Evolutionary conservation across 495 filamentous ascomycete species (phyloP).

Genomic region (Jackrogersella minutella): DNA sequence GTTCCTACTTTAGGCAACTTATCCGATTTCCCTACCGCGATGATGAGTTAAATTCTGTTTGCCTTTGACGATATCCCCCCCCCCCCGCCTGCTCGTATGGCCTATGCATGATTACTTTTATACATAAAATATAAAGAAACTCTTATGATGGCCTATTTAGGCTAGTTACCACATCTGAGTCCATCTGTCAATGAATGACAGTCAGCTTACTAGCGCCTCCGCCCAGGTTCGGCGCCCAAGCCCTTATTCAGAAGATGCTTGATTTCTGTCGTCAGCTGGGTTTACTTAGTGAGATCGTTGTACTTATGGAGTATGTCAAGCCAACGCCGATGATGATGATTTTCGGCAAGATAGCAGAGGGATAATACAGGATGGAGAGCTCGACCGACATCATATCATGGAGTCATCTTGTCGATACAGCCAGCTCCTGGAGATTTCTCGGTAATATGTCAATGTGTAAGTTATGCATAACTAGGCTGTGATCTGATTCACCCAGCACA

Average conservation of each 20-base stretch:
- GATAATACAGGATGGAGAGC: constrained; percentile 16
- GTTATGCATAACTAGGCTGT: background rate
- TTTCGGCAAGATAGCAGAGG: background rate
- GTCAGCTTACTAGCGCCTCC: constrained; percentile 38
- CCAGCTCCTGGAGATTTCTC: constrained; percentile 33
- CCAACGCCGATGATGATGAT: background rate
- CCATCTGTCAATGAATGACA: background rate
- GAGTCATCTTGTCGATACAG: constrained; percentile 1
- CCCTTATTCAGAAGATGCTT: too few relatives aligned
- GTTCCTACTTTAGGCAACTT: constrained; percentile 35
- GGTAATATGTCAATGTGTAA: constrained; percentile 25
- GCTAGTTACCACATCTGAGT: constrained; percentile 27
- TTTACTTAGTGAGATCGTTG: background rate
- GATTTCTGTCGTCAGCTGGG: constrained; percentile 5
- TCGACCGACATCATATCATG: constrained; percentile 3
- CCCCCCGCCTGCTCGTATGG: constrained; percentile 8
- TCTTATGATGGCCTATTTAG: constrained; percentile 20
- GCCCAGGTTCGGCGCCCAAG: constrained; percentile 2
- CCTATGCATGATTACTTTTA: background rate
- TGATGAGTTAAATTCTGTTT: constrained; percentile 24
- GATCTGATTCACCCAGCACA: constrained; percentile 36
- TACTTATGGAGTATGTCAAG: background rate
- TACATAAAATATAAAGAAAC: background rate
- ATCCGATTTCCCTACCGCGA: constrained; percentile 30
- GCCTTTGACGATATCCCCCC: constrained; percentile 13